phyloP scores from a whole-genome alignment of 495 filamentous ascomycete species.

The Xylaria palmicola region DNA sequence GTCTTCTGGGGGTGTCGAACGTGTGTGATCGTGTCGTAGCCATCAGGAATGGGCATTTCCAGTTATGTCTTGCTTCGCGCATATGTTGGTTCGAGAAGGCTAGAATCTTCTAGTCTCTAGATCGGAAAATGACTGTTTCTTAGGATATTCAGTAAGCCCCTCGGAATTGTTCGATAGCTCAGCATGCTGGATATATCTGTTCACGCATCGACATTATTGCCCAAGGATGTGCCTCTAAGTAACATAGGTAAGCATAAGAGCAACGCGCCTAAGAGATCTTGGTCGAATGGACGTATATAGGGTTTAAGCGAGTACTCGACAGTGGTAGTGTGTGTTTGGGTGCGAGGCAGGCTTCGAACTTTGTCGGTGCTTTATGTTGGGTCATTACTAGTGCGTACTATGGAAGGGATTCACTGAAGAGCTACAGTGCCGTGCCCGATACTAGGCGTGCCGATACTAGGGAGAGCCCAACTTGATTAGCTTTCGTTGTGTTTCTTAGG shows the following conservation, averaged over 20 bases:
- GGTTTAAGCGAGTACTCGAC: background rate
- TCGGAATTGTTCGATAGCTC: background rate
- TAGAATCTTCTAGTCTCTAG: background rate
- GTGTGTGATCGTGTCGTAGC: too few relatives aligned
- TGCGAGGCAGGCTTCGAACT: background rate
- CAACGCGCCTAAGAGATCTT: background rate
- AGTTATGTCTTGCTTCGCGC: too few relatives aligned
- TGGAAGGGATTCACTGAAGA: background rate
- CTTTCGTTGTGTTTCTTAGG: background rate
- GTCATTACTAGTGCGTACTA: background rate
- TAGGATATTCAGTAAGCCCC: too few relatives aligned
- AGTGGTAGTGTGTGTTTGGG: background rate
- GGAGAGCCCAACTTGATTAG: background rate
- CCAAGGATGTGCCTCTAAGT: background rate
- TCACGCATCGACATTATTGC: background rate
- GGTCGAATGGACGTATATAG: background rate
- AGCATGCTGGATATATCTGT: background rate
- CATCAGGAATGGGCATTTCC: too few relatives aligned
- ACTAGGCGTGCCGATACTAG: too few relatives aligned
- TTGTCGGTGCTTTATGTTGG: background rate
- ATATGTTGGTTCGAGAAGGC: too few relatives aligned
- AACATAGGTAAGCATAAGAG: background rate
- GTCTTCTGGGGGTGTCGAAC: too few relatives aligned
- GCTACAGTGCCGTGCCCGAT: background rate
- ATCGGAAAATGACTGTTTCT: background rate